Base-by-base conservation (phyloP, 2,329 filamentous ascomycete genomes). In the Alternaria hordeiaustralica region DNA sequence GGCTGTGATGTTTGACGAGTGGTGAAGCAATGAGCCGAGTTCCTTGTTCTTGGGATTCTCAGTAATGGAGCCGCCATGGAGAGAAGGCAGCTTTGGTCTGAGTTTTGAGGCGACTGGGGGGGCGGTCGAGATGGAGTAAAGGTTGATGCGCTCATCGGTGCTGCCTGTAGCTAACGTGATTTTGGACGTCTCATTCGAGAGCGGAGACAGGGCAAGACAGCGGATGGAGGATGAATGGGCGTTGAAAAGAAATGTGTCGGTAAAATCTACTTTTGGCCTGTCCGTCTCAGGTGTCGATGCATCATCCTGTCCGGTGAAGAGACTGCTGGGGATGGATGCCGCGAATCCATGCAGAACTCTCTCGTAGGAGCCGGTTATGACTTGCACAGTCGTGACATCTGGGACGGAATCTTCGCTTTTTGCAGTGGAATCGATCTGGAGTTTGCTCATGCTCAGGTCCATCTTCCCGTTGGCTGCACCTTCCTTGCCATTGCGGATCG, bases 211-310 rank as follows among this genome's bases (percentile, higher is more conserved):
- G 23, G 94, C 93, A 33, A 99, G 86, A 77, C 93, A 96, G 73
- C 94, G 91, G 78, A 99, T 93, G 5, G 96, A 91, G 12, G 94
- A 96, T 60, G 89, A 87, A 82, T 99, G 96, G 13, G 96, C 94
- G 76, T 94, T 93, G 87, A 99, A 97, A 61, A 99, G 87, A 80
- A 99, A 99, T 0, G 92, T 95, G 80, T 98, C 95, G 69, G 92
- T 88, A 77, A 97, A 98, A 55, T 89, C 85, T 58, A 90, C 84
- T 18, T 75, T 71, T 41, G 77, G 59, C 21, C 69, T 64, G 43
- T 74, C 71, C 25, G 70, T 59, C 55, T 74, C 70, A 46, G 68
- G 45, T 41, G 63, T 57, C 10, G 71, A 57, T 51, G 60, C 58
- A 47, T 70, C 61, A 28, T 69, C 58, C 20, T 67, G 67, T 76